These are phyloP conservation scores for Strobilomyces dryophilus DNA, from an alignment of 768 basidiomycete species.

Conservation along the genomic window DNA sequence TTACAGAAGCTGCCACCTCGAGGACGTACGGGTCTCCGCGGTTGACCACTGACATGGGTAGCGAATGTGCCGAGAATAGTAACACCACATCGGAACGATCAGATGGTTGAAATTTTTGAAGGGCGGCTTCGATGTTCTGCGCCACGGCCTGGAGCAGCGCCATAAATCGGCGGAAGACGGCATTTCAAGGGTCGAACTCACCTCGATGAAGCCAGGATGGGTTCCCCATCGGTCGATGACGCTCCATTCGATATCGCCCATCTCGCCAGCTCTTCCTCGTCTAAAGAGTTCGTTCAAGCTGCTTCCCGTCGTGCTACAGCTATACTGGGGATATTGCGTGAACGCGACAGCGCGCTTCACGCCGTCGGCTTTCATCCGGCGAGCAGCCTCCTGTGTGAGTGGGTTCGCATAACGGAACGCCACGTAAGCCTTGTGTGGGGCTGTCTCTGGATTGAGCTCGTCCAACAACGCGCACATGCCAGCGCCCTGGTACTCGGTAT, in stretches of 20 bases:
- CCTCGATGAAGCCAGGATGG: slow-evolving; percentile 92
- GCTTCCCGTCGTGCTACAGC: slow-evolving; percentile 97
- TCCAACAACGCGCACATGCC: slow-evolving; percentile 89
- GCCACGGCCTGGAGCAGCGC: slow-evolving; percentile 67
- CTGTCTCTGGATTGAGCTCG: slow-evolving; percentile 88
- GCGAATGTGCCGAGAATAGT: slow-evolving; percentile 94
- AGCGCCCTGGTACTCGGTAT: slow-evolving; percentile 84
- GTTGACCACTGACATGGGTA: slow-evolving; percentile 98
- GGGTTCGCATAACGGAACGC: slow-evolving; percentile 94
- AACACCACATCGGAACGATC: slow-evolving; percentile 73
- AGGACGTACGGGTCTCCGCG: slow-evolving; percentile 96
- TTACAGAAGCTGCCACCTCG: slow-evolving; percentile 92
- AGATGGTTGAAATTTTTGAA: slow-evolving; percentile 72
- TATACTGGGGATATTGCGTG: slow-evolving; percentile 98
- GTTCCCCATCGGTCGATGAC: slow-evolving; percentile 98
- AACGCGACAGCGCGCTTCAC: slow-evolving; percentile 93
- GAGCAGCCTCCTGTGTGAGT: slow-evolving; percentile 77
- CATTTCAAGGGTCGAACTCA: slow-evolving; percentile 32
- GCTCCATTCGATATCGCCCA: slow-evolving; percentile 83
- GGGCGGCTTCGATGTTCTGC: slow-evolving; percentile 78
- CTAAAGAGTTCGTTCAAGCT: slow-evolving; percentile 91
- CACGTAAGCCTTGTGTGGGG: slow-evolving; percentile 94
- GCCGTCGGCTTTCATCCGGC: slow-evolving; percentile 84
- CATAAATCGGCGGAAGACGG: background rate
- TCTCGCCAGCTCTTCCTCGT: slow-evolving; percentile 54